A percentile compares a stretch with the other conserved stretches of the same genome.
phyloP scores from a whole-genome alignment of 2,329 filamentous ascomycete species.

The Paecilomyces variotii region DNA sequence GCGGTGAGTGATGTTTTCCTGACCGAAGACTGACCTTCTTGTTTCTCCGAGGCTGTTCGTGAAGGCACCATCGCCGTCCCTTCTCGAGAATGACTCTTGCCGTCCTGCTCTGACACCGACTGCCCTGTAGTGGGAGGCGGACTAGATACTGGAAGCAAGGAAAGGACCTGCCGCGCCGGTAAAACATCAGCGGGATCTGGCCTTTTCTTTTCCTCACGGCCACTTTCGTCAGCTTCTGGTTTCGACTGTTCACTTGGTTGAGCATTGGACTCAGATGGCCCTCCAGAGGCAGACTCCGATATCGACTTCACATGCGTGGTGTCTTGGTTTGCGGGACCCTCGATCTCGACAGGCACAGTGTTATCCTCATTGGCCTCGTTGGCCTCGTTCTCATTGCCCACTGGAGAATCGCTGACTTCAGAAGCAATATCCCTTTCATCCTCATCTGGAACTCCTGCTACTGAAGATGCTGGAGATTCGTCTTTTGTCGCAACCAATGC shows the following conservation, averaged over 20 bases:
- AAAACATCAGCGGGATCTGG: neutral
- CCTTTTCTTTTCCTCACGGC: conserved; percentile 1
- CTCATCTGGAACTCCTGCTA: conserved; percentile 17
- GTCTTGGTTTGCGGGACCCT: neutral
- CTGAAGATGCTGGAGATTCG: conserved; percentile 14
- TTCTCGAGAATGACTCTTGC: neutral
- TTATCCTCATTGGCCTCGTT: neutral
- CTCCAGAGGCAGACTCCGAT: neutral
- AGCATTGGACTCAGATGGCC: neutral
- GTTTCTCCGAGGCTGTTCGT: neutral
- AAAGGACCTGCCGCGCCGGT: neutral
- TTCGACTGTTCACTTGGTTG: neutral
- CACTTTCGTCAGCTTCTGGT: neutral
- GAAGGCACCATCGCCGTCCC: neutral
- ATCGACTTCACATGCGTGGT: neutral
- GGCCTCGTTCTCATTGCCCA: neutral
- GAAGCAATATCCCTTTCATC: conserved; percentile 12
- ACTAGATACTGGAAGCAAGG: neutral
- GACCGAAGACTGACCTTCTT: conserved; percentile 7
- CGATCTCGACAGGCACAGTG: neutral
- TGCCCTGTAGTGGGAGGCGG: neutral
- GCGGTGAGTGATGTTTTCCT: conserved; percentile 22
- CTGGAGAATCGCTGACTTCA: neutral
- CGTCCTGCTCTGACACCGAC: neutral
- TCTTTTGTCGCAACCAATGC: conserved; percentile 18